Evolutionary conservation across 1,284 basidiomycete genomes (phyloP).

Genomic region (Rhodotorula sp.): DNA sequence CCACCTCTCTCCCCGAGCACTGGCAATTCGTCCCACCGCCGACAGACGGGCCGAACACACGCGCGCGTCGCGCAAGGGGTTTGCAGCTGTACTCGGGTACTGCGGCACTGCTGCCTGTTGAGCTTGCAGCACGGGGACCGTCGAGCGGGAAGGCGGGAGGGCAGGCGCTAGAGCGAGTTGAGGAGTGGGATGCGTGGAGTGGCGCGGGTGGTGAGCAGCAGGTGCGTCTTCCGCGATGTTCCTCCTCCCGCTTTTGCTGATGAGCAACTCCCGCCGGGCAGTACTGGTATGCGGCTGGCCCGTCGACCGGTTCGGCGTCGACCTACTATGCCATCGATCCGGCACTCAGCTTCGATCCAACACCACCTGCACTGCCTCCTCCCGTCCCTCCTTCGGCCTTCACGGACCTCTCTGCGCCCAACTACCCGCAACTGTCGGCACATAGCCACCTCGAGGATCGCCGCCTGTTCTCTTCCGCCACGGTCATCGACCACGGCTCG

Average conservation of each 20-base stretch:
- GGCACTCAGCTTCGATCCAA: neutral
- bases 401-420: neutral
- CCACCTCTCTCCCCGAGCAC: constrained; percentile 25
- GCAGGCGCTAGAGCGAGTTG: neutral
- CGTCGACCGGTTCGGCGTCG: neutral
- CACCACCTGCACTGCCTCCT: neutral
- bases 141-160: neutral
- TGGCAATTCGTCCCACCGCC: constrained; percentile 26
- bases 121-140: neutral
- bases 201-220: neutral
- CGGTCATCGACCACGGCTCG: constrained; percentile 20
- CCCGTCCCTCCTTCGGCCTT: neutral
- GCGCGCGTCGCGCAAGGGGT: neutral
- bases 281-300: constrained; percentile 3
- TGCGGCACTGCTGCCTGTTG: neutral
- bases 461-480: constrained; percentile 14
- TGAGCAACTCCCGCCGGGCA: neutral
- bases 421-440: neutral
- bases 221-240: neutral
- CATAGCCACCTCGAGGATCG: neutral
- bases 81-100: constrained; percentile 17
- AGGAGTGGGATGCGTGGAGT: neutral
- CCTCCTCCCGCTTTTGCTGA: too few relatives aligned
- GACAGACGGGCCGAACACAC: constrained; percentile 32
- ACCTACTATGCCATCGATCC: constrained; percentile 15